Conservation (phyloP, 2,329 filamentous ascomycete genomes). For the Fulvia fulva region DNA sequence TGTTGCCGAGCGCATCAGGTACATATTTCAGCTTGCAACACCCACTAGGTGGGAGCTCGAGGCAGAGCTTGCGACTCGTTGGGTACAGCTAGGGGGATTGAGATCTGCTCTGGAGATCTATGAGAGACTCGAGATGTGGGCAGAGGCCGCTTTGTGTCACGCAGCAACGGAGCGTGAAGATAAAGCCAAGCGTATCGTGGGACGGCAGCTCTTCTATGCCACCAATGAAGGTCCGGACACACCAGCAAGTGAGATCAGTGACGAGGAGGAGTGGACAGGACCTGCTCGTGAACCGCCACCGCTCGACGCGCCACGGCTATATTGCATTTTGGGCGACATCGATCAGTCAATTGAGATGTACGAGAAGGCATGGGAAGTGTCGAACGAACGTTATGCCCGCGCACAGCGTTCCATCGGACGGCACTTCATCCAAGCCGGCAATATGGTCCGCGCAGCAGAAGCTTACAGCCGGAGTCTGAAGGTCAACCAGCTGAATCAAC, state of each 20-base stretch:
- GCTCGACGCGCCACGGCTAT: constrained; percentile 77
- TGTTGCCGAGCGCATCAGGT: constrained; percentile 70
- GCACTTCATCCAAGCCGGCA: constrained; percentile 63
- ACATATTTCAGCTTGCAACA: constrained; percentile 77
- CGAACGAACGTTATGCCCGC: constrained; percentile 72
- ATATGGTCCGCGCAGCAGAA: constrained; percentile 66
- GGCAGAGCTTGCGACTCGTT: constrained; percentile 86
- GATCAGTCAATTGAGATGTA: constrained; percentile 72
- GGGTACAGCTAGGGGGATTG: constrained; percentile 82
- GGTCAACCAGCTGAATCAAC: constrained; percentile 75
- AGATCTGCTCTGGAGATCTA: constrained; percentile 93
- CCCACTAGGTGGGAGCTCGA: constrained; percentile 92
- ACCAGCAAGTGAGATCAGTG: constrained; percentile 33
- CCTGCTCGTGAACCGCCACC: constrained; percentile 67
- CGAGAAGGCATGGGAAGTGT: constrained; percentile 82
- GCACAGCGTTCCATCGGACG: constrained; percentile 86
- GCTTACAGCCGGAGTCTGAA: constrained; percentile 74
- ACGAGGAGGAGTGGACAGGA: constrained; percentile 57
- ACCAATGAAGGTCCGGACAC: constrained; percentile 43
- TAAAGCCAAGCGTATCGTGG: constrained; percentile 72
- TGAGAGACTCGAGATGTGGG: constrained; percentile 87
- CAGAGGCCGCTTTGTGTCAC: constrained; percentile 87
- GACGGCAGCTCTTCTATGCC: constrained; percentile 72
- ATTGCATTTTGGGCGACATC: constrained; percentile 90
- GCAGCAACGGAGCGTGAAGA: constrained; percentile 75